These are phyloP conservation scores for Dendrobium nobile DNA, from an alignment of 106 monocot species.

Conservation along the genomic window DNA sequence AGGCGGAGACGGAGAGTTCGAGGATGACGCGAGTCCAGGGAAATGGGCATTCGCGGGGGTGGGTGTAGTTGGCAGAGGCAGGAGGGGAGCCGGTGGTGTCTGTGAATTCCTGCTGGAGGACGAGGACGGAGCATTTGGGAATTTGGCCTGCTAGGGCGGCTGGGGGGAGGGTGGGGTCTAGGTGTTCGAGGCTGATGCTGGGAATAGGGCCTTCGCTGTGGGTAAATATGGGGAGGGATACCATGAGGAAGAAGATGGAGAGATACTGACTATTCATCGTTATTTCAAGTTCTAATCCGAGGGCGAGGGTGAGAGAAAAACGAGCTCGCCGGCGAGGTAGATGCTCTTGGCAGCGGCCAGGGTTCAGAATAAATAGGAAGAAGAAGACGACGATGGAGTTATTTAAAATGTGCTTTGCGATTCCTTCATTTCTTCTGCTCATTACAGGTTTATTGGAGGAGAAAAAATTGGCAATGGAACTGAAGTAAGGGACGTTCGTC, in stretches of 20 bases:
- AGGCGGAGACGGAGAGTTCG: slow-evolving; percentile 30
- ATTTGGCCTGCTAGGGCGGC: slow-evolving; percentile 7
- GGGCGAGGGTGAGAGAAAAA: too few relatives aligned
- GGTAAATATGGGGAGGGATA: background rate
- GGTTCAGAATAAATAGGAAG: background rate
- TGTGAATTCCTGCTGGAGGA: slow-evolving; percentile 41
- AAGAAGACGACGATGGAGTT: background rate
- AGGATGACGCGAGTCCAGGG: slow-evolving; percentile 38
- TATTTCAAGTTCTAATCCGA: too few relatives aligned
- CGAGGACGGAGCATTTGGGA: slow-evolving; percentile 30
- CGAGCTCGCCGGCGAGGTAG: too few relatives aligned
- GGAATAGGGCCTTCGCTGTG: background rate
- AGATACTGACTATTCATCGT: background rate
- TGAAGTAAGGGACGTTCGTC: background rate
- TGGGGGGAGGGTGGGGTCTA: slow-evolving; percentile 40
- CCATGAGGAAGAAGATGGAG: background rate
- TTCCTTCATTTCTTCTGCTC: background rate
- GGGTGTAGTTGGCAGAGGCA: slow-evolving; percentile 30
- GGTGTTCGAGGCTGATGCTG: slow-evolving; percentile 15
- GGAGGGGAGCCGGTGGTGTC: slow-evolving; percentile 36
- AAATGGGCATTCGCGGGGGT: slow-evolving; percentile 20
- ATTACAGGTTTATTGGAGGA: background rate
- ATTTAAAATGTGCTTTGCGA: background rate
- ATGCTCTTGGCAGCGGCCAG: background rate
- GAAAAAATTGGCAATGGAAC: too few relatives aligned